Evolutionary conservation across 768 basidiomycete genomes (phyloP), one percentile per base, ranked within the genome.

Genomic region (Neoboletus subvelutipes): DNA sequence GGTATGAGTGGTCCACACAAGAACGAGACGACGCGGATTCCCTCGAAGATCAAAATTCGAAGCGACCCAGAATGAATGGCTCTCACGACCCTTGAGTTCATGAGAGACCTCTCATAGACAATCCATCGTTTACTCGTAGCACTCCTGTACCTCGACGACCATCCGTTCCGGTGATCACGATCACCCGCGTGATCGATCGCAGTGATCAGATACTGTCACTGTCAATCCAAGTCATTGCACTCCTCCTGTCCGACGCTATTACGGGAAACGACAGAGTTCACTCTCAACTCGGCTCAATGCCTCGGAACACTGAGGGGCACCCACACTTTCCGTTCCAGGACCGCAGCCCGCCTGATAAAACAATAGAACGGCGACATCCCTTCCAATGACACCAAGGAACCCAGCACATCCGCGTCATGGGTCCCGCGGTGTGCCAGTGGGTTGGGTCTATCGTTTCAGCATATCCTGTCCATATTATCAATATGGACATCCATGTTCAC

Each of bases 1-100:
- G 90, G 4, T 85, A 79, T 65, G 76, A 78, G 15, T 77, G 88
- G 71, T 70, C 80, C 24, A 59, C 61, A 7, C 66, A 61, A 31
- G 41, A 60, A 7, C 66, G 60, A 31, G 41, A 60, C 20, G 39
- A 42, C 48, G 17, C 36, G 26, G 55, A 64, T 26, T 28, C 56
- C 11, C 41, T 46, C 29, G 45, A 62, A 29, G 62, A 60, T 17
- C 60, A 58, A 13, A 36, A 26, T 15, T 39, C 59, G 29, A 71
- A 71, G 56, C 68, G 69, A 28, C 59, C 71, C 12, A 67, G 62
- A 58, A 63, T 51, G 45, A 64, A 73, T 45, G 69, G 61, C 15
- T 51, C 31, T 55, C 54, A 54, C 22, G 54, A 54, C 45, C 37
- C 50, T 37, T 61, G 48, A 39, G 31, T 51, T 15, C 22, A 48